A percentile compares a stretch with the other conserved stretches of the same genome.
phyloP scores from a whole-genome alignment of 495 filamentous ascomycete species.

The Immersiella caudata region DNA sequence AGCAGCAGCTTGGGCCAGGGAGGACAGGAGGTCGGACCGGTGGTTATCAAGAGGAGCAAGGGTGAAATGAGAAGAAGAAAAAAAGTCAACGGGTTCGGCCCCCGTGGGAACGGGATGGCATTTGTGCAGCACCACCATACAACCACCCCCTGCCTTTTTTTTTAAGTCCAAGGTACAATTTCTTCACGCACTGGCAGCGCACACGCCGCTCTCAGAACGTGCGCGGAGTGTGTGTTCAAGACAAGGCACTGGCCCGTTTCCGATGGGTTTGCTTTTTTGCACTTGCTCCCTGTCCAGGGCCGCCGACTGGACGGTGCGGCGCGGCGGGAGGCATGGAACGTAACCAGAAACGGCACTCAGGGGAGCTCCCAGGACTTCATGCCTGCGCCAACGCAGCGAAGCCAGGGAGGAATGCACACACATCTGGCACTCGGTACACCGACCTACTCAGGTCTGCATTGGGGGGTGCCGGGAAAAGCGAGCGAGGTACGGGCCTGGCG shows the following conservation, averaged over 20 bases:
- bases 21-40: conserved; percentile 20
- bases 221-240: conserved; percentile 21
- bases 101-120: conserved; percentile 19
- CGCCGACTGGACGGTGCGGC: neutral
- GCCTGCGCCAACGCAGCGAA: conserved; percentile 16
- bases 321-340: conserved; percentile 12
- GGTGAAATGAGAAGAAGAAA: conserved; percentile 14
- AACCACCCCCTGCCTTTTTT: conserved; percentile 21
- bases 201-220: conserved; percentile 15
- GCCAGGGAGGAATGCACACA: conserved; percentile 13
- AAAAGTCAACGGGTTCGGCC: conserved; percentile 3
- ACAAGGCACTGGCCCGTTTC: conserved; percentile 20
- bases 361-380: neutral
- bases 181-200: conserved; percentile 2
- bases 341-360: conserved; percentile 16
- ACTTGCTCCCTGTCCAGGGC: conserved; percentile 3
- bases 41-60: conserved; percentile 11
- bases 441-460: conserved; percentile 9
- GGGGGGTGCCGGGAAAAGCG: conserved; percentile 14
- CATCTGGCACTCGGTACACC: conserved; percentile 1
- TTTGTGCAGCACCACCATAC: conserved; percentile 14
- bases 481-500: conserved; percentile 12
- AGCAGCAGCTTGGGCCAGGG: conserved; percentile 6
- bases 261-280: conserved; percentile 13
- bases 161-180: conserved; percentile 18